These are phyloP conservation scores for Myriosclerotinia duriaeana DNA, from an alignment of 2,329 filamentous ascomycete genomes.

Conservation along the genomic window DNA sequence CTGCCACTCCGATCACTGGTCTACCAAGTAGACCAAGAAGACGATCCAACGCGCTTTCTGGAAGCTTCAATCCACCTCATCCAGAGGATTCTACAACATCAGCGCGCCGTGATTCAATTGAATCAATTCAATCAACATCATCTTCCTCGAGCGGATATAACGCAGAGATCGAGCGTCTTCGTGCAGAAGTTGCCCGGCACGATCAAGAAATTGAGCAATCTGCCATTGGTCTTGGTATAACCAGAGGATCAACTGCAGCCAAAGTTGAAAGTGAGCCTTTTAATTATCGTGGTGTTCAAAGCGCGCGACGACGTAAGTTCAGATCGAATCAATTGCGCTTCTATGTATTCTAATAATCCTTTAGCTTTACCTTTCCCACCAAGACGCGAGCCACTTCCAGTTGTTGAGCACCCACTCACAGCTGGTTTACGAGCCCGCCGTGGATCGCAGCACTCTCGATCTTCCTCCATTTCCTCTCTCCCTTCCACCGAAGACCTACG, in stretches of 20 bases:
- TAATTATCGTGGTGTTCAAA: constrained; percentile 14
- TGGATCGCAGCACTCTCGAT: constrained; percentile 7
- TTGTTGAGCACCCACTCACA: constrained; percentile 1
- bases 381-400: constrained; percentile 8
- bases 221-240: constrained; percentile 5
- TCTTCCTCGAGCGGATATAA: constrained; percentile 1
- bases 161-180: constrained; percentile 2
- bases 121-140: constrained; percentile 1
- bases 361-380: constrained; percentile 2
- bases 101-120: constrained; percentile 3
- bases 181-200: constrained; percentile 3
- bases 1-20: background rate
- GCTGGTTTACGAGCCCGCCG: background rate
- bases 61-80: too few species aligned
- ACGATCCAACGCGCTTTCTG: too few species aligned
- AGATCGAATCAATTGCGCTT: constrained; percentile 11
- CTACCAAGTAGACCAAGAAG: background rate
- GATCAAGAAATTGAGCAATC: constrained; percentile 2
- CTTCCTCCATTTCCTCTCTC: constrained; percentile 1
- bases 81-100: background rate
- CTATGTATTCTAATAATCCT: constrained; percentile 1
- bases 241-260: background rate
- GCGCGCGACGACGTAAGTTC: constrained; percentile 11
- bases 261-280: constrained; percentile 3
- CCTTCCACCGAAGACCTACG: background rate